Percentiles rank a stretch among this genome's conserved stretches.
These are phyloP conservation scores for Margaritispora aquatica DNA, from an alignment of 495 filamentous ascomycete species.

Conservation along the genomic window DNA sequence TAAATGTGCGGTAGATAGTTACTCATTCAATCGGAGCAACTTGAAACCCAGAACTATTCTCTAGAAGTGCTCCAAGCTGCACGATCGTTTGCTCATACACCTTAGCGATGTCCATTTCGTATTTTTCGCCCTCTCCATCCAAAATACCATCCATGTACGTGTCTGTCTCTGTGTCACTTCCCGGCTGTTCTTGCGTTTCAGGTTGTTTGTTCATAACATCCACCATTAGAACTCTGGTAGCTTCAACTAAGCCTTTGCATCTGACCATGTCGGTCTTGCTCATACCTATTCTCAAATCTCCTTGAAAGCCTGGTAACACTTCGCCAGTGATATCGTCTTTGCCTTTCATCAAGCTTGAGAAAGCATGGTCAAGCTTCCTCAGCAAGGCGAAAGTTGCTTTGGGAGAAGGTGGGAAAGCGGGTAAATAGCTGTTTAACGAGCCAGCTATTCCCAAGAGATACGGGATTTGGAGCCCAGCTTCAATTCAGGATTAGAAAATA, in stretches of 20 bases:
- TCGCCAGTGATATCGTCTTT: slow-evolving; percentile 58
- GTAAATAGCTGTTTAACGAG: slow-evolving; percentile 57
- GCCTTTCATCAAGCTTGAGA: slow-evolving; percentile 64
- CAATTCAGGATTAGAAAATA: neutral
- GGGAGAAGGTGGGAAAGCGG: slow-evolving; percentile 61
- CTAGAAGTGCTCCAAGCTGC: slow-evolving; percentile 36
- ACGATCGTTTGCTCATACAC: slow-evolving; percentile 77
- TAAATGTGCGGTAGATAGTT: too few species aligned
- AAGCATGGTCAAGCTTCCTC: slow-evolving; percentile 71
- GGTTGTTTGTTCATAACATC: slow-evolving; percentile 45
- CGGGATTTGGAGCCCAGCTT: slow-evolving; percentile 77
- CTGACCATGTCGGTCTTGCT: slow-evolving; percentile 77
- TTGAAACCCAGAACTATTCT: slow-evolving; percentile 10
- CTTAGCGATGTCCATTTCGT: slow-evolving; percentile 60
- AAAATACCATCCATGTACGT: slow-evolving; percentile 32
- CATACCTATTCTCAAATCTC: slow-evolving; percentile 40
- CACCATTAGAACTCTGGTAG: slow-evolving; percentile 50
- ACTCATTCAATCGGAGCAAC: neutral
- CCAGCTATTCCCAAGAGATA: slow-evolving; percentile 73
- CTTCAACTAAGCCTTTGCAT: slow-evolving; percentile 68
- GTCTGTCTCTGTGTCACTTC: slow-evolving; percentile 31
- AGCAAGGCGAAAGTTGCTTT: slow-evolving; percentile 58
- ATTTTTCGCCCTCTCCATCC: slow-evolving; percentile 32
- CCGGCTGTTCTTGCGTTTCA: slow-evolving; percentile 18
- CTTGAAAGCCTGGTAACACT: slow-evolving; percentile 59